Conservation (phyloP, 2,329 filamentous ascomycete genomes). For the Camptophora hylomeconis region DNA sequence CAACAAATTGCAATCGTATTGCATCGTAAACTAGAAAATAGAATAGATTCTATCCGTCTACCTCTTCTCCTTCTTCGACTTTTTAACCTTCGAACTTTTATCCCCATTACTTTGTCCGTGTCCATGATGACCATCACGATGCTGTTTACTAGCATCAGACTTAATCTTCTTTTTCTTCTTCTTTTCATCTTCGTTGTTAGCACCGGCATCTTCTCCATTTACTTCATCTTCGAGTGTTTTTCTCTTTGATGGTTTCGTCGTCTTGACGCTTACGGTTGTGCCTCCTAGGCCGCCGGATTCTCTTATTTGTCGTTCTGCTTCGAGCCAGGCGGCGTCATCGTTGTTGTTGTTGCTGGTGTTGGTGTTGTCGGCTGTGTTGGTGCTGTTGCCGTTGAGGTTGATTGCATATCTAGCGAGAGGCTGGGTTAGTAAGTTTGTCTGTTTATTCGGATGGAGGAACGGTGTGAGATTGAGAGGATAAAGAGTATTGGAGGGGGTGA, state of each 20-base stretch:
- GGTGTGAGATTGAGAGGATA: constrained; percentile 1
- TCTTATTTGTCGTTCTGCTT: constrained; percentile 61
- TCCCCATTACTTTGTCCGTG: too few relatives aligned
- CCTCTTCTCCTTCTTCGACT: constrained; percentile 17
- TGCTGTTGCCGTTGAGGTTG: constrained; percentile 6
- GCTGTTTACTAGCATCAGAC: too few relatives aligned
- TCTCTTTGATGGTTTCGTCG: constrained; percentile 46
- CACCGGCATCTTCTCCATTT: constrained; percentile 25
- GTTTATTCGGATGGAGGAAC: constrained; percentile 22
- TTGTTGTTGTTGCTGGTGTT: constrained; percentile 30
- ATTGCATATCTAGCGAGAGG: constrained; percentile 30
- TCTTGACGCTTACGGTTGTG: constrained; percentile 68
- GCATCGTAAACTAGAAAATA: too few relatives aligned
- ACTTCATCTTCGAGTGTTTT: constrained; percentile 50
- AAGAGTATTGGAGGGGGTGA: background rate
- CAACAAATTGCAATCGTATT: too few relatives aligned
- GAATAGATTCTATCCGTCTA: too few relatives aligned
- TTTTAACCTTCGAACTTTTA: too few relatives aligned
- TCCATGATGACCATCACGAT: too few relatives aligned
- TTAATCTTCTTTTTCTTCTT: constrained; percentile 14
- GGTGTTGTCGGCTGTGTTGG: constrained; percentile 24
- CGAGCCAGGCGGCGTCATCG: constrained; percentile 39
- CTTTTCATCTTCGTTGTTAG: constrained; percentile 19
- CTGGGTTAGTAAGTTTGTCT: constrained; percentile 28
- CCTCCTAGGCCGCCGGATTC: constrained; percentile 37